Evolutionary conservation across 192 early-diverging fungal genomes (phyloP), one percentile per base, ranked within the genome.

Genomic region (Thamnidium elegans): DNA sequence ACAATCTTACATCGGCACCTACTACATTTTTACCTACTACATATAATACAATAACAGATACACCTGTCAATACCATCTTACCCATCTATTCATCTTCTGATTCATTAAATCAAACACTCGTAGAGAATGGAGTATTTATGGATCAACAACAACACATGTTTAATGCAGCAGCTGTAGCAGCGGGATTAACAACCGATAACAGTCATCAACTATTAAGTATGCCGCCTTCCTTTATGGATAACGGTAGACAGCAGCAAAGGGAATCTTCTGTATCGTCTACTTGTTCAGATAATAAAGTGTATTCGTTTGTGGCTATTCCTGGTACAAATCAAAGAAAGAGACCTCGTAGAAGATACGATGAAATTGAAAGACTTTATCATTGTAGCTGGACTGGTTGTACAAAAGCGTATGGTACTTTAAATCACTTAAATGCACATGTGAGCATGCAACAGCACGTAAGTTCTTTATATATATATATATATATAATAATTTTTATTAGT

Each of bases 351-450:
- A 60, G 79, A 45, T 86, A 80, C 31, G 82, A 86, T 63, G 84
- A 86, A 59, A 80, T 86, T 52, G 84, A 86, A 55, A 82, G 84
- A 19, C 69, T 82, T 17, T 86, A 86, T 58, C 65, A 68, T 34
- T 86, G 84, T 70, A 82, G 71, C 58, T 82, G 67, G 69, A 61
- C 55, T 3, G 82, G 78, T 7, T 86, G 84, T 58, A 75, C 78
- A 15, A 86, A 86, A 55, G 70, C 75, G 2, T 86, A 86, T 61
- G 84, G 84, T 13, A 86, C 84, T 11, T 61, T 86, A 5, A 86
- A 86, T 64, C 84, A 86, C 42, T 65, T 86, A n/a, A 86, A 86
- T 58, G 79, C 84, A 7, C 84, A 86, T 66, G 81, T 86, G 17
- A 75, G 67, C 39, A 86, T 84, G 82, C 84, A 86, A 63, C 80